Conservation (phyloP, 2,329 filamentous ascomycete genomes). For the Cadophora sp. region DNA sequence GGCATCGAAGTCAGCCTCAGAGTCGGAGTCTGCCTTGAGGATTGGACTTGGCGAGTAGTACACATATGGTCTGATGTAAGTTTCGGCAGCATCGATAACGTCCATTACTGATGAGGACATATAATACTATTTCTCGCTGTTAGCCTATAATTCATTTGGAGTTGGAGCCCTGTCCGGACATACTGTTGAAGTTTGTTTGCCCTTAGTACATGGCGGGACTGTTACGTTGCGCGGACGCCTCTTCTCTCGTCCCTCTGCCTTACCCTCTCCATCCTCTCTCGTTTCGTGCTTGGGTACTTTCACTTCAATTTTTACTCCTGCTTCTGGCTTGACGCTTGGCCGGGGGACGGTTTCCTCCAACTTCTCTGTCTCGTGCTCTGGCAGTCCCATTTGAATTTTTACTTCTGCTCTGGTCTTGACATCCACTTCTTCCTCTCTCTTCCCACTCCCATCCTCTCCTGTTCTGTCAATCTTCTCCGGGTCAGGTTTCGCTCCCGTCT, state of each 20-base stretch:
- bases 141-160: background rate
- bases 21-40: background rate
- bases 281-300: background rate
- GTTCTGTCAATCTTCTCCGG: too few species aligned
- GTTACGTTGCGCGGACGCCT: background rate
- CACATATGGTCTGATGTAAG: background rate
- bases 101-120: background rate
- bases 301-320: background rate
- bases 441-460: background rate
- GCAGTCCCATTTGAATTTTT: too few species aligned
- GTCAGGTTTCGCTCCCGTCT: too few species aligned
- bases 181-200: background rate
- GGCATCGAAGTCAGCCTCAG: background rate
- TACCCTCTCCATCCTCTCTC: background rate
- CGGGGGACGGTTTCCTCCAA: too few species aligned
- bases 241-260: background rate
- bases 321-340: background rate
- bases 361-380: too few species aligned
- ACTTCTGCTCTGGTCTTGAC: background rate
- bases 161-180: background rate
- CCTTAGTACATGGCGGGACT: background rate
- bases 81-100: background rate
- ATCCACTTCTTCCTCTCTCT: background rate
- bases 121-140: background rate
- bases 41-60: background rate